Percentiles rank a stretch among this genome's conserved stretches.
These are phyloP conservation scores for Closterium sp. DNA, from an alignment of 139 green algal genomes.

Conservation along the genomic window DNA sequence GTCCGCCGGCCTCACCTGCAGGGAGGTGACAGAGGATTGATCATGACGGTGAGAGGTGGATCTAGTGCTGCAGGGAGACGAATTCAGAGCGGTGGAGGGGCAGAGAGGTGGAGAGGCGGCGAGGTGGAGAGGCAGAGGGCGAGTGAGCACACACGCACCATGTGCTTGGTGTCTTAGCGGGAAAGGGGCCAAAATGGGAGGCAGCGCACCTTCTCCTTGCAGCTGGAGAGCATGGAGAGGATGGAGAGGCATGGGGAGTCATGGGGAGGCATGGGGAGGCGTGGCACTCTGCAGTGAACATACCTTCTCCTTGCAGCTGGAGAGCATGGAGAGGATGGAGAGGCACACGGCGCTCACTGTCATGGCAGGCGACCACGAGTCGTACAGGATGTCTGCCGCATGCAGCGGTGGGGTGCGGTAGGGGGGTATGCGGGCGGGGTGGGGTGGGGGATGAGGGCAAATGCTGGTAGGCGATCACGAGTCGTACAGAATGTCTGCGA, in stretches of 20 bases:
- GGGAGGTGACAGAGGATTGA: no score
- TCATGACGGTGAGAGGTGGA: no score
- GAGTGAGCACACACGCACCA: no score
- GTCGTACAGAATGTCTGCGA: not conserved
- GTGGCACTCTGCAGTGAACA: not conserved
- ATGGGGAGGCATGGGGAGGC: not conserved
- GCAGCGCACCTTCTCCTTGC: no score
- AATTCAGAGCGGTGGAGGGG: no score
- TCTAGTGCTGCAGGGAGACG: no score
- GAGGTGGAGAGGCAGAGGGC: no score
- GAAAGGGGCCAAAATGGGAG: no score
- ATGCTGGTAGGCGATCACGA: not conserved
- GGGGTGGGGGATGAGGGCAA: not conserved
- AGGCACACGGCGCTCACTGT: slow-evolving; percentile 69
- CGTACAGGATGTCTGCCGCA: slow-evolving; percentile 80
- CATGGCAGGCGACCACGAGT: slow-evolving; percentile 82
- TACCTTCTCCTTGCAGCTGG: slow-evolving; percentile 69
- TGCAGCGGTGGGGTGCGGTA: not conserved
- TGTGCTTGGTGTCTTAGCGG: no score
- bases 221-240: no score
- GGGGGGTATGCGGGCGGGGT: not conserved
- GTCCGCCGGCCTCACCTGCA: slow-evolving; percentile 40
- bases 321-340: slow-evolving; percentile 82
- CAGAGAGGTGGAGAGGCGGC: not conserved
- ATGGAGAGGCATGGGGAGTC: not conserved